A percentile compares a stretch with the other conserved stretches of the same genome.
Conservation (phyloP, 371 early-diverging fungal species). For the Coemansia sp. region DNA sequence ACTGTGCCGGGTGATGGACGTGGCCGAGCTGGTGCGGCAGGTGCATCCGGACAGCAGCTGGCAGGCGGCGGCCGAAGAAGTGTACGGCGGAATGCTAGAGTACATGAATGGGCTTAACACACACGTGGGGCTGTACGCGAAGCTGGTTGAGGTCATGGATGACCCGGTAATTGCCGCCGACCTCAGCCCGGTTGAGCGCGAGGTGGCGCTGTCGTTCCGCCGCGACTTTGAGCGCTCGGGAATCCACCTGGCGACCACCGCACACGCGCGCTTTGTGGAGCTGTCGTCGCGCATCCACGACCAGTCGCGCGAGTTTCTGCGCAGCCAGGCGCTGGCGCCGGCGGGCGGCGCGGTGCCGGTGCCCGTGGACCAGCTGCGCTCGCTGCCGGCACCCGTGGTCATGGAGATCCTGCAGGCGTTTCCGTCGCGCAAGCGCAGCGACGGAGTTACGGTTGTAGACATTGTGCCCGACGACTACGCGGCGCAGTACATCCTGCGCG, state of each 20-base stretch:
- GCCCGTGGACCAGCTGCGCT: constrained; percentile 23
- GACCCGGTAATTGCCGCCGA: constrained; percentile 56
- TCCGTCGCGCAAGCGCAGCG: constrained; percentile 21
- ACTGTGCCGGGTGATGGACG: constrained; percentile 88
- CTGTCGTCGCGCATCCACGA: constrained; percentile 80
- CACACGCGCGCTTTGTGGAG: constrained; percentile 72
- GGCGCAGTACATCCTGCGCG: constrained; percentile 49
- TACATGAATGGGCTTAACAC: constrained; percentile 94
- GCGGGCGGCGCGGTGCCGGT: constrained; percentile 8
- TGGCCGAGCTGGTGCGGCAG: constrained; percentile 89
- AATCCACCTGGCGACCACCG: constrained; percentile 72
- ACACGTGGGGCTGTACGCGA: constrained; percentile 78
- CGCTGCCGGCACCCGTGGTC: constrained; percentile 26
- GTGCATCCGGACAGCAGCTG: constrained; percentile 77
- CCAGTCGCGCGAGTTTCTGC: constrained; percentile 73
- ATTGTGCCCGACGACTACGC: constrained; percentile 38
- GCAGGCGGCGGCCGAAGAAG: constrained; percentile 75
- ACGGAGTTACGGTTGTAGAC: constrained; percentile 33
- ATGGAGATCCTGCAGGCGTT: constrained; percentile 36
- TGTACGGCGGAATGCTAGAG: constrained; percentile 70
- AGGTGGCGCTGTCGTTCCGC: constrained; percentile 79
- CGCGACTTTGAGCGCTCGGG: constrained; percentile 94
- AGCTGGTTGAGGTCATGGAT: constrained; percentile 63
- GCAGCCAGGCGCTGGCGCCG: constrained; percentile 49
- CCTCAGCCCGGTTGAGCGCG: constrained; percentile 69